Conservation (phyloP, 192 early-diverging fungal species). For the Diversispora epigaea region DNA sequence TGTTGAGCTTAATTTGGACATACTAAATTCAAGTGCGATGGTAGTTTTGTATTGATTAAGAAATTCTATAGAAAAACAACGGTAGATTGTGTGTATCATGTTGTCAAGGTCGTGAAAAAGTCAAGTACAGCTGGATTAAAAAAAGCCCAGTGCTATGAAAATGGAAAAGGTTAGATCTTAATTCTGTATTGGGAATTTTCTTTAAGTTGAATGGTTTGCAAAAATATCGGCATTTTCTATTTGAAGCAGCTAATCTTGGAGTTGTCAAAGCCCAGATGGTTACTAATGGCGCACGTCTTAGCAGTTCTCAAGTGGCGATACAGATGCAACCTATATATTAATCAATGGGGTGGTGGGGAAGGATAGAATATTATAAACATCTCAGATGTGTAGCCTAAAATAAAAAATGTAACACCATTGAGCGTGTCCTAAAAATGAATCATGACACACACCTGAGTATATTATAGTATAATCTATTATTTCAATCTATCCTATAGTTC, state of each 20-base stretch:
- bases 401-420: too few relatives aligned
- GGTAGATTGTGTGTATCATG: slow-evolving; percentile 27
- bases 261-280: slow-evolving; percentile 12
- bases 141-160: slow-evolving; percentile 12
- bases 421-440: too few relatives aligned
- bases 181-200: neutral
- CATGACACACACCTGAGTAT: too few relatives aligned
- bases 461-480: too few relatives aligned
- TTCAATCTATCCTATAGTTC: too few relatives aligned
- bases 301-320: too few relatives aligned
- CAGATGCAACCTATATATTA: too few relatives aligned
- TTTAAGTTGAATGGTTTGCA: neutral
- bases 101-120: slow-evolving; percentile 21
- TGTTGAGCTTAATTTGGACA: too few relatives aligned
- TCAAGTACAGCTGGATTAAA: slow-evolving; percentile 23
- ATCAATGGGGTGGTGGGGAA: too few relatives aligned
- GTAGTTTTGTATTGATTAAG: slow-evolving; percentile 33
- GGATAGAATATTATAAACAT: too few relatives aligned
- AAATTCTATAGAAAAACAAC: slow-evolving; percentile 18
- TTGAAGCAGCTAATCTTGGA: neutral
- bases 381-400: too few relatives aligned
- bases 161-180: slow-evolving; percentile 9
- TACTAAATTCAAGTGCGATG: slow-evolving; percentile 36
- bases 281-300: slow-evolving; percentile 15
- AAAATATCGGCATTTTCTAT: slow-evolving; percentile 24